A percentile compares a stretch with the other conserved stretches of the same genome.
These are phyloP conservation scores for Ascochyta rabiei DNA, from an alignment of 2,329 filamentous ascomycete species.

Conservation along the genomic window DNA sequence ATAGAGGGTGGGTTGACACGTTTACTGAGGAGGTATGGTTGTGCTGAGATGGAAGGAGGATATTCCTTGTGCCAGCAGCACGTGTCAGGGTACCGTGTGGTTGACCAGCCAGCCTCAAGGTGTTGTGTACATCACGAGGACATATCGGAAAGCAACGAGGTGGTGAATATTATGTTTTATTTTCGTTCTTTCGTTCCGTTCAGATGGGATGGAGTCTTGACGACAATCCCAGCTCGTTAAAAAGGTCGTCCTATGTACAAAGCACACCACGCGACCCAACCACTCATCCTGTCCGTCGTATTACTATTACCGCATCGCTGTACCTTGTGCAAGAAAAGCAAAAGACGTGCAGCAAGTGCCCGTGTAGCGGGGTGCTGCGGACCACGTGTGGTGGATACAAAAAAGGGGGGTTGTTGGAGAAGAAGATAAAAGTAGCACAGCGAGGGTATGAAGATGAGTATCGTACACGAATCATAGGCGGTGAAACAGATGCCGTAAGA, in stretches of 20 bases:
- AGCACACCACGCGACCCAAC: too few species aligned
- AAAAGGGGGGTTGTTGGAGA: background rate
- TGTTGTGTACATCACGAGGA: too few species aligned
- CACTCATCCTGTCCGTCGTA: constrained; percentile 3
- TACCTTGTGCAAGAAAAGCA: background rate
- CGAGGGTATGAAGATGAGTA: constrained; percentile 30
- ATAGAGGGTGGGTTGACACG: too few species aligned
- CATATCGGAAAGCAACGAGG: too few species aligned
- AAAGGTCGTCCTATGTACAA: constrained; percentile 3
- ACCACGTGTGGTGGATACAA: background rate
- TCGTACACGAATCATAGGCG: constrained; percentile 13
- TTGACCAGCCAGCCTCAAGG: too few species aligned
- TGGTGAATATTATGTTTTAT: too few species aligned
- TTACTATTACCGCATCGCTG: constrained; percentile 19
- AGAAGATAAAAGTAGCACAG: constrained; percentile 21
- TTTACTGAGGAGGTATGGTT: too few species aligned
- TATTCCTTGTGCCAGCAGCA: too few species aligned
- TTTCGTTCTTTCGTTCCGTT: too few species aligned
- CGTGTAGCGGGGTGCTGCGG: background rate
- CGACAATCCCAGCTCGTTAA: constrained; percentile 1
- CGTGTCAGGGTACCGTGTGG: too few species aligned
- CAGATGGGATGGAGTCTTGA: too few species aligned
- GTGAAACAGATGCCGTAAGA: constrained; percentile 1
- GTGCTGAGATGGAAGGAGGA: too few species aligned
- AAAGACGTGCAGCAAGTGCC: background rate